Evolutionary conservation across 2,329 filamentous ascomycete genomes (phyloP), one percentile per base, ranked within the genome.

Genomic region (Mycosphaerelloides madeirae): DNA sequence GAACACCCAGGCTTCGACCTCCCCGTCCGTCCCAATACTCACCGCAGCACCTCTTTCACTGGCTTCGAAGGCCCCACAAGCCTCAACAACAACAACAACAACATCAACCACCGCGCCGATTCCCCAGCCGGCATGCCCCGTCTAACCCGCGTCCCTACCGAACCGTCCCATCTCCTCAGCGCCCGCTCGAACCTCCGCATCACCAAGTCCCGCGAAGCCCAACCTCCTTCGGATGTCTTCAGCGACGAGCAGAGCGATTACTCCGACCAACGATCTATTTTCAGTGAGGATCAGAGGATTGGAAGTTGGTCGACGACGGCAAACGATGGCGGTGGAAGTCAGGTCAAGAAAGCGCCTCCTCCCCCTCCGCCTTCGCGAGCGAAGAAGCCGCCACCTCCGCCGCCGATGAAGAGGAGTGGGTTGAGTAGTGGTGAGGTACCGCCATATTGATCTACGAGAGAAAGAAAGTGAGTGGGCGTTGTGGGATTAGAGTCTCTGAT

Each of bases 311-410:
- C 68, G 14, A 68, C 54, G 2, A 35, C 44, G 35, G 40, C 36
- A 8, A 35, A 44, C 14, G 49, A 49, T 25, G 49, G 38, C 39
- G 51, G 55, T 16, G 63, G 60, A 6, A 59, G n/a, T 7, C 65
- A 58, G 43, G 76, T 76, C 62, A 80, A 78, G 64, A 74, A 73
- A 34, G 77, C 79, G 36, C 81, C 81, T 15, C 81, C 81, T 20
- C 81, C 81, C 18, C 79, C 79, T 19, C 77, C 78, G 7, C 61
- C 62, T 33, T 56, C 75, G 16, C 69, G 80, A 58, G 68, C 77
- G 29, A 85, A 83, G 72, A 84, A 84, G 64, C 79, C 80, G 14
- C 48, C 55, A 11, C 76, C 78, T 16, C 79, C 81, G 48, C 81
- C 79, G 16, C 81, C 81, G 16, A 75, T 80, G 67, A 84, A 84